These are phyloP conservation scores for Colletotrichum tropicale DNA, from an alignment of 2,329 filamentous ascomycete species.

Conservation along the genomic window DNA sequence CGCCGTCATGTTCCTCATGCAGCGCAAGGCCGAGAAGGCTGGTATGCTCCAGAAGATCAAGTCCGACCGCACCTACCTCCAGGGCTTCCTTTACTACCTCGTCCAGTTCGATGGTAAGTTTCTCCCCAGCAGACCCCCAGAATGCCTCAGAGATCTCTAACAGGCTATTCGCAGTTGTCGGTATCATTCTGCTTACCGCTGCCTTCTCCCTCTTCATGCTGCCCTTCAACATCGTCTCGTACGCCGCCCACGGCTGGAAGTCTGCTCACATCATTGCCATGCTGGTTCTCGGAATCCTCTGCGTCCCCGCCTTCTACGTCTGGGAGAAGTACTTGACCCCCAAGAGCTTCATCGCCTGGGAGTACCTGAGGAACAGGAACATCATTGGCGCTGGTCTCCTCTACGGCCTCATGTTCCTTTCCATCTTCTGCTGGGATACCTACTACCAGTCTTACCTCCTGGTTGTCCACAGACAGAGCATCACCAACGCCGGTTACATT, in stretches of 20 bases:
- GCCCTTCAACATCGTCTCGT: conserved; percentile 57
- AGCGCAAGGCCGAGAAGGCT: conserved; percentile 52
- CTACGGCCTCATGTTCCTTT: conserved; percentile 28
- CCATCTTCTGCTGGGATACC: conserved; percentile 37
- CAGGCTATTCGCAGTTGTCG: conserved; percentile 35
- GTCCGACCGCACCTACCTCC: conserved; percentile 1
- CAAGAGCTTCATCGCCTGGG: conserved; percentile 55
- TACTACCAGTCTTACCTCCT: conserved; percentile 48
- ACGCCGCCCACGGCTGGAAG: conserved; percentile 45
- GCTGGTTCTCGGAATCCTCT: conserved; percentile 55
- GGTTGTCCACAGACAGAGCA: conserved; percentile 35
- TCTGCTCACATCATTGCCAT: conserved; percentile 49
- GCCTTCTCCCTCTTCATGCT: conserved; percentile 59
- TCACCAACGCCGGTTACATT: conserved; percentile 34
- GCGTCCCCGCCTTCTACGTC: conserved; percentile 49
- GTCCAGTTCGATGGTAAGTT: conserved; percentile 22
- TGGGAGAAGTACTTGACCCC: conserved; percentile 58
- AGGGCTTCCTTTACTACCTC: conserved; percentile 16
- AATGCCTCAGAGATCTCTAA: not conserved
- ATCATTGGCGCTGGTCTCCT: conserved; percentile 29
- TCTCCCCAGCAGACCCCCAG: not conserved
- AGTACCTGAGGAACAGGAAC: conserved; percentile 45
- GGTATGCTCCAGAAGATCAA: conserved; percentile 36
- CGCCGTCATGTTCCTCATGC: conserved; percentile 35
- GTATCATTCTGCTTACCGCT: conserved; percentile 51